These are phyloP conservation scores for Jaenimonas drosophilae DNA, from an alignment of 208 protist species.

Conservation along the genomic window DNA sequence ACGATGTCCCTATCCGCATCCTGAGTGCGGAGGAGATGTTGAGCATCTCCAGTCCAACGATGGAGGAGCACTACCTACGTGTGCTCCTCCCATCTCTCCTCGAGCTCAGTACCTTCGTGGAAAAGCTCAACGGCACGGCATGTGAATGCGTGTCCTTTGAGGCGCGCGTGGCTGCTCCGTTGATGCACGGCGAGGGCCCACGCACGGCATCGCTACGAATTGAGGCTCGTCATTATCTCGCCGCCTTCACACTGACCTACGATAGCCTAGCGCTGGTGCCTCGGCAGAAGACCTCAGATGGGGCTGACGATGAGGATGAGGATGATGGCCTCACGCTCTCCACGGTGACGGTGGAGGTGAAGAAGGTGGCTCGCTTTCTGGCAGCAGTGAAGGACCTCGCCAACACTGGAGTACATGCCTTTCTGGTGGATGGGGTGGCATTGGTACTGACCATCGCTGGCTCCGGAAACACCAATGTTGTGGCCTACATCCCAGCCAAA, in stretches of 20 bases:
- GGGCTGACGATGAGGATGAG: conserved; percentile 2
- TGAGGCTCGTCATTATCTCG: background rate
- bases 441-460: conserved; percentile 57
- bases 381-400: conserved; percentile 41
- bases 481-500: conserved; percentile 78
- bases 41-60: conserved; percentile 27
- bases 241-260: background rate
- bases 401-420: conserved; percentile 31
- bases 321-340: conserved; percentile 3
- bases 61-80: conserved; percentile 35
- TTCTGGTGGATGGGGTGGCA: conserved; percentile 35
- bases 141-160: conserved; percentile 58
- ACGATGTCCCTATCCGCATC: conserved; percentile 71
- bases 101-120: conserved; percentile 68
- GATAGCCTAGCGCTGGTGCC: background rate
- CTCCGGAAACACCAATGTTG: conserved; percentile 31
- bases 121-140: conserved; percentile 51
- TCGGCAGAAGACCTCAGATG: background rate
- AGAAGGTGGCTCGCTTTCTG: conserved; percentile 66
- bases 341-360: conserved; percentile 49
- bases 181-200: background rate
- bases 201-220: background rate
- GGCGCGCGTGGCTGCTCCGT: no score
- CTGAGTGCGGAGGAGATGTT: conserved; percentile 44
- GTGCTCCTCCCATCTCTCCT: conserved; percentile 43